Evolutionary conservation across 2,329 filamentous ascomycete genomes (phyloP).

Genomic region (Zalaria sp.): DNA sequence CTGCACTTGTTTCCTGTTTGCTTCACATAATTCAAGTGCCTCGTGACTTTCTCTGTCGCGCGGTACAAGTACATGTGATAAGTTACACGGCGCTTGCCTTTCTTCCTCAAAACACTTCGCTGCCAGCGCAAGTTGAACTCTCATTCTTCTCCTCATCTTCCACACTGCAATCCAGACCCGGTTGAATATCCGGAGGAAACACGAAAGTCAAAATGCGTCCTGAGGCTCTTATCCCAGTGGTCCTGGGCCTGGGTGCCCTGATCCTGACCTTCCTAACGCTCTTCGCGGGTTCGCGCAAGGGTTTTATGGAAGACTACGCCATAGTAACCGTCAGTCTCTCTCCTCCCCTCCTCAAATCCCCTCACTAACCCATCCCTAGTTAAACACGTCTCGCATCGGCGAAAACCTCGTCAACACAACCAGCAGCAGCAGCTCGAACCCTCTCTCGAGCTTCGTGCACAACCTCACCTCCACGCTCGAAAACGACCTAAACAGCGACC

Average conservation of each 20-base stretch:
- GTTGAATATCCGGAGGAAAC: background rate
- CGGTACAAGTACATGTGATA: no score
- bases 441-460: conserved; percentile 17
- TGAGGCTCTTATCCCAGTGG: conserved; percentile 34
- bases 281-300: conserved; percentile 43
- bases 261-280: conserved; percentile 46
- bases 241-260: conserved; percentile 39
- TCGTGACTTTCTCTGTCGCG: no score
- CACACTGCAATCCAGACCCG: no score
- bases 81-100: no score
- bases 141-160: no score
- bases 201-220: conserved; percentile 25
- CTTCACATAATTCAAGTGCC: no score
- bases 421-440: conserved; percentile 11
- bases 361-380: conserved; percentile 16
- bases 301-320: conserved; percentile 42
- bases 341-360: background rate
- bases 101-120: no score
- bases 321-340: conserved; percentile 35
- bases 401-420: conserved; percentile 18
- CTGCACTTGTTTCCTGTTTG: no score
- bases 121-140: no score
- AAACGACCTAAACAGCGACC: conserved; percentile 25
- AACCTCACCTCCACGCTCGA: conserved; percentile 19
- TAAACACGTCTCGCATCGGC: conserved; percentile 45